These are phyloP conservation scores for Persicaria tinctoria DNA, from an alignment of 148 eudicot genomes.

Conservation along the genomic window DNA sequence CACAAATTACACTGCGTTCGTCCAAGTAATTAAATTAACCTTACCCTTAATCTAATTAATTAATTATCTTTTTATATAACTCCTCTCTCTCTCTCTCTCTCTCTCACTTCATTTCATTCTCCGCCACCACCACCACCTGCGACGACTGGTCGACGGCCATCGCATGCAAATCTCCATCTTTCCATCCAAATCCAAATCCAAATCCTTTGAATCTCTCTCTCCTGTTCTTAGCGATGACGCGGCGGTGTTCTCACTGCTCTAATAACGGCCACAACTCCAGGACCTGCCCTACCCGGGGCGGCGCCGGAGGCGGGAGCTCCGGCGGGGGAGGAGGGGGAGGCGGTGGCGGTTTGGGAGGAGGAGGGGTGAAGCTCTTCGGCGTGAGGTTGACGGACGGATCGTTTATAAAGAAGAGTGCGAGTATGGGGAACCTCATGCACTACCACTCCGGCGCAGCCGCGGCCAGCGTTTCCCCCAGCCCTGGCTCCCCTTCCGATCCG, in stretches of 20 bases:
- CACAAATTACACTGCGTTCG: neutral
- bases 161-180: neutral
- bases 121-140: conserved; percentile 9
- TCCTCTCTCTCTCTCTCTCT: no score
- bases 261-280: conserved; percentile 84
- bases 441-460: conserved; percentile 38
- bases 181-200: neutral
- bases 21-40: neutral
- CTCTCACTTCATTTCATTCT: neutral
- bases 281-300: conserved; percentile 51
- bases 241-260: conserved; percentile 81
- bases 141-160: neutral
- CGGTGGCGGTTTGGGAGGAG: conserved; percentile 17
- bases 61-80: neutral
- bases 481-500: conserved; percentile 37
- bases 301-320: conserved; percentile 10
- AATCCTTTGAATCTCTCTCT: conserved; percentile 6
- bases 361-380: conserved; percentile 64
- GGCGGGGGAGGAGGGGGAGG: neutral
- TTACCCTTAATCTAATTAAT: neutral
- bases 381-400: conserved; percentile 74
- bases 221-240: conserved; percentile 37
- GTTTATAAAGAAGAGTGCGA: conserved; percentile 77
- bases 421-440: conserved; percentile 73
- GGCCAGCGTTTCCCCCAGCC: conserved; percentile 28